A percentile compares a stretch with the other conserved stretches of the same genome.
These are phyloP conservation scores for Musa troglodytarum DNA, from an alignment of 176 grass and related monocot species.

Conservation along the genomic window DNA sequence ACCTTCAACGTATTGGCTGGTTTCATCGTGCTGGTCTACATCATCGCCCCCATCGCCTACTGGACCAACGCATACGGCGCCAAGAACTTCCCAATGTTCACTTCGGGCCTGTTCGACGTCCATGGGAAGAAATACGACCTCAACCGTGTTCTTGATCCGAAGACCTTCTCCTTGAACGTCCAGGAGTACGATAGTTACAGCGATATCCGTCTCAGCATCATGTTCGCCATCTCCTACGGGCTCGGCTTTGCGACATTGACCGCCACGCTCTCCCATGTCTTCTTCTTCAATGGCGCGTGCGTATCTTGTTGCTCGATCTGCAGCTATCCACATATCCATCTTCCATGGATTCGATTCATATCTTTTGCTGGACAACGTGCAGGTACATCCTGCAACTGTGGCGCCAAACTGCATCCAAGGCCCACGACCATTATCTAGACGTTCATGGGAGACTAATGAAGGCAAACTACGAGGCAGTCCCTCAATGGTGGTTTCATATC, in stretches of 20 bases:
- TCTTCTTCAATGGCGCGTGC: slow-evolving; percentile 25
- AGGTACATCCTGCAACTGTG: slow-evolving; percentile 19
- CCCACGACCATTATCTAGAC: slow-evolving; percentile 29
- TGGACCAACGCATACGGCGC: slow-evolving; percentile 51
- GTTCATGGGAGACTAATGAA: slow-evolving; percentile 72
- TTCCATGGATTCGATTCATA: neutral
- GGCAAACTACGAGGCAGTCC: slow-evolving; percentile 55
- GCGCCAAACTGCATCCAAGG: slow-evolving; percentile 42
- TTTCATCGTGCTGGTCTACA: slow-evolving; percentile 50
- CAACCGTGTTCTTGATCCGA: slow-evolving; percentile 34
- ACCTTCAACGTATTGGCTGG: slow-evolving; percentile 57
- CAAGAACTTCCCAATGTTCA: slow-evolving; percentile 43
- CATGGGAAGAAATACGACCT: slow-evolving; percentile 52
- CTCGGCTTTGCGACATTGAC: slow-evolving; percentile 1
- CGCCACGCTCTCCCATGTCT: slow-evolving; percentile 12
- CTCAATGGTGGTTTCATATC: slow-evolving; percentile 75
- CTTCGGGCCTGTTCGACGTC: slow-evolving; percentile 40
- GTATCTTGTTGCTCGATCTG: neutral
- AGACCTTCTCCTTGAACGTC: slow-evolving; percentile 50
- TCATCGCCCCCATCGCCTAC: slow-evolving; percentile 50
- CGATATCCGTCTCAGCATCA: slow-evolving; percentile 26
- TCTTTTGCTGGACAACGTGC: neutral
- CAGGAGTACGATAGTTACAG: slow-evolving; percentile 40
- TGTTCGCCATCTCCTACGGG: neutral
- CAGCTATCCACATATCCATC: neutral